A percentile compares a stretch with the other conserved stretches of the same genome.
These are phyloP conservation scores for Starmerella tilneyi DNA, from an alignment of 805 yeast genomes.

Conservation along the genomic window DNA sequence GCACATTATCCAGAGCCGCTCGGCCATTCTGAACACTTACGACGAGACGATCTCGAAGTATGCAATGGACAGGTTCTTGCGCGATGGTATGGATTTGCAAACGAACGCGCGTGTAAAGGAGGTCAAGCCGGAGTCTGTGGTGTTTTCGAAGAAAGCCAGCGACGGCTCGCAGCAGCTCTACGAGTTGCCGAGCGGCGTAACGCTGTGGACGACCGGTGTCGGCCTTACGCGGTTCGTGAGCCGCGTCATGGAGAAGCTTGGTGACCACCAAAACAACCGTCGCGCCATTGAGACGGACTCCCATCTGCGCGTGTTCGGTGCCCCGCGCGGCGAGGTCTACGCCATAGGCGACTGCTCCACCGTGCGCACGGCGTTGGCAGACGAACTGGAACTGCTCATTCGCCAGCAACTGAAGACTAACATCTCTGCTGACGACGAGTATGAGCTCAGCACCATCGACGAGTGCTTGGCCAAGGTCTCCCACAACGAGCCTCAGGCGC, in stretches of 20 bases:
- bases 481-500: constrained; percentile 24
- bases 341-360: constrained; percentile 68
- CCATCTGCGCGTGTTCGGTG: constrained; percentile 59
- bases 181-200: constrained; percentile 54
- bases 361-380: constrained; percentile 49
- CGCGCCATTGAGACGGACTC: constrained; percentile 70
- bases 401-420: constrained; percentile 36
- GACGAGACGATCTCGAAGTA: constrained; percentile 55
- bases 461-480: constrained; percentile 18
- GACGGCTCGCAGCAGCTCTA: constrained; percentile 34
- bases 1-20: constrained; percentile 59
- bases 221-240: constrained; percentile 54
- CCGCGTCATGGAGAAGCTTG: constrained; percentile 42
- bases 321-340: constrained; percentile 56
- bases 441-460: constrained; percentile 16
- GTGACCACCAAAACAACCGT: constrained; percentile 44
- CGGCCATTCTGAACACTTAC: constrained; percentile 57
- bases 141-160: constrained; percentile 42
- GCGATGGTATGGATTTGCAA: constrained; percentile 52
- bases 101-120: constrained; percentile 55
- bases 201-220: constrained; percentile 71
- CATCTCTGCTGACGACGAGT: constrained; percentile 28
- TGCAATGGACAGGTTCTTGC: constrained; percentile 53
- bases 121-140: constrained; percentile 46
- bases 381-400: constrained; percentile 44